Conservation (phyloP, 2,329 filamentous ascomycete genomes). For the Leptographium radiaticola region DNA sequence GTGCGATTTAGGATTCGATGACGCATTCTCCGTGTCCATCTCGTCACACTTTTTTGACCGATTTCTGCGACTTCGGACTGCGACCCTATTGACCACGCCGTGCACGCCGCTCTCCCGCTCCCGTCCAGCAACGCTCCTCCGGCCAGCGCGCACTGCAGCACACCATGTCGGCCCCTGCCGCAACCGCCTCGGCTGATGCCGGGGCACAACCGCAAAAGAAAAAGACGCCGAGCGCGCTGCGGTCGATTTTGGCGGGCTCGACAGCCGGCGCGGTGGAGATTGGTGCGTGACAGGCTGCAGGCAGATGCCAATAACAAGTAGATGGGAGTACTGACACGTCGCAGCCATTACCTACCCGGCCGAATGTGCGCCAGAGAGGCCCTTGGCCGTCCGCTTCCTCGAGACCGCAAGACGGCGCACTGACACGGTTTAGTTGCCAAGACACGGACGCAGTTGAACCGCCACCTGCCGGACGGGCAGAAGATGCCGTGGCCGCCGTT, state of each 20-base stretch:
- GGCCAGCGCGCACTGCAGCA: background rate
- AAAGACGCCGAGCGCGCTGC: constrained; percentile 60
- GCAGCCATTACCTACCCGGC: constrained; percentile 80
- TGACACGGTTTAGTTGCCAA: constrained; percentile 58
- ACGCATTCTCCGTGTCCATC: too few species aligned
- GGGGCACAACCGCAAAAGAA: constrained; percentile 15
- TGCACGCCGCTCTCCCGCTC: too few species aligned
- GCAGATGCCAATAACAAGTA: background rate
- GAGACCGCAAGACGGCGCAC: background rate
- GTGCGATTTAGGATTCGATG: too few species aligned
- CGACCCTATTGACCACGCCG: too few species aligned
- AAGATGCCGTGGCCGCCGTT: constrained; percentile 94
- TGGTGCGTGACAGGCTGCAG: constrained; percentile 31
- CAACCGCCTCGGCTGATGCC: constrained; percentile 3
- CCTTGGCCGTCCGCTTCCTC: too few species aligned
- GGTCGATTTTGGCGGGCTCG: constrained; percentile 83
- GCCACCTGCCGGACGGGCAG: constrained; percentile 62
- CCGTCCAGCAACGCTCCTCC: too few species aligned
- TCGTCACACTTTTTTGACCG: too few species aligned
- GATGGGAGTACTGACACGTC: constrained; percentile 11
- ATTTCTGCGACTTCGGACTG: too few species aligned
- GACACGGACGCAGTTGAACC: constrained; percentile 87
- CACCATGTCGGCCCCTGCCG: constrained; percentile 3
- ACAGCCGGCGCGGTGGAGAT: constrained; percentile 95
- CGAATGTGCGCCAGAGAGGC: constrained; percentile 52